phyloP scores from a whole-genome alignment of 1,284 basidiomycete species.

The Ustilago hordei region DNA sequence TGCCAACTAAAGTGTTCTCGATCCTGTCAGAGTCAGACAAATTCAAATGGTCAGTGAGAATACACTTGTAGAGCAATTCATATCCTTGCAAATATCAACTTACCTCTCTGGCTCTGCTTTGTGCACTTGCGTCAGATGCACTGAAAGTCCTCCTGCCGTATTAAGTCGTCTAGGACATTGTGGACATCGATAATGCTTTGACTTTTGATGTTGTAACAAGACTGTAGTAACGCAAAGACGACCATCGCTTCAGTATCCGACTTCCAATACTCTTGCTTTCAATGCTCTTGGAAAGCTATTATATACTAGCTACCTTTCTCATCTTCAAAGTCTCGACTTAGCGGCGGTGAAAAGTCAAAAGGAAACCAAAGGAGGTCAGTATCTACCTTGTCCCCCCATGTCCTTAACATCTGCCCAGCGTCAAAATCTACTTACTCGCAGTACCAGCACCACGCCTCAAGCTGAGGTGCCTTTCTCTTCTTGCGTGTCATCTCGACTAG shows the following conservation, averaged over 20 bases:
- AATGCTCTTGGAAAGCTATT: neutral
- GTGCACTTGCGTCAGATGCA: slow-evolving; percentile 98
- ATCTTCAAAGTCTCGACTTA: slow-evolving; percentile 68
- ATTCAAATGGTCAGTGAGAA: neutral
- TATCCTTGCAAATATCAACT: slow-evolving; percentile 69
- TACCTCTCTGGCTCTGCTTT: slow-evolving; percentile 96
- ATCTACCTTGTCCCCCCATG: neutral
- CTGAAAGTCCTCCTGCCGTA: slow-evolving; percentile 96
- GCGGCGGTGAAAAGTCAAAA: neutral
- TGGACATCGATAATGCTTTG: slow-evolving; percentile 97
- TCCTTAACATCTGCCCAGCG: neutral
- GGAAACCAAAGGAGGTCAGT: slow-evolving; percentile 16
- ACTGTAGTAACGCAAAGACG: slow-evolving; percentile 73
- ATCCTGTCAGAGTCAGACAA: slow-evolving; percentile 74
- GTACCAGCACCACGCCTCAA: slow-evolving; percentile 92
- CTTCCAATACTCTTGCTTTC: neutral
- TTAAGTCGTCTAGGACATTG: slow-evolving; percentile 95
- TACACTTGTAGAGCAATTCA: neutral
- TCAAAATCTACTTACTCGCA: slow-evolving; percentile 80
- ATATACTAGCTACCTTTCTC: slow-evolving; percentile 58
- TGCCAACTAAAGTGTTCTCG: slow-evolving; percentile 93
- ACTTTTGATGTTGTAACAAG: slow-evolving; percentile 98
- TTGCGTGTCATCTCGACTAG: slow-evolving; percentile 65
- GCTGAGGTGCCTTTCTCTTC: slow-evolving; percentile 66
- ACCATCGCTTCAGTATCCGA: neutral